Evolutionary conservation across 2,329 filamentous ascomycete species (phyloP), one percentile per base, ranked within the genome.

Genomic region (Phyllosticta citrichinensis): DNA sequence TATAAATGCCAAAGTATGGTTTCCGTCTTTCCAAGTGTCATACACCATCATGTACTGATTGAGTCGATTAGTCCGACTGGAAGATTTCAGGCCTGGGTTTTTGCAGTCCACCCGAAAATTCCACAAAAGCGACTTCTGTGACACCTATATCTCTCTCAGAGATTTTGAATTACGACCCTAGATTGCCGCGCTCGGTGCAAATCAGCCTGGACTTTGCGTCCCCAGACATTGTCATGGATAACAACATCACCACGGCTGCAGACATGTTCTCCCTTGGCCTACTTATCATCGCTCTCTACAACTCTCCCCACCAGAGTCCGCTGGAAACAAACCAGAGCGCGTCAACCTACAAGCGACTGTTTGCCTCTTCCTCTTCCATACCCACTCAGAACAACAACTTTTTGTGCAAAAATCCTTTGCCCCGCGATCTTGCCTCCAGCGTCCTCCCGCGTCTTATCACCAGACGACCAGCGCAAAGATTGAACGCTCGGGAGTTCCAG

Each of bases 21-120:
- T 56, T 30, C 40, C 55, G 52, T 57, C 9, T 27, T 60, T 47
- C 40, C 1, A 47, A n/a, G 20, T 57, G 55, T 55, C 60, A 22
- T 2, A 47, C 6, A n/a, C 5, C 4, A 40, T 12, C 14, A 47
- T 47, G 33, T 62, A 35, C 60, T 62, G 51, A 62, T 57, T 52
- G 30, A 52, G 47, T 24, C 11, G 47, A 60, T 73, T 74, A 89
- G 87, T 96, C 90, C 55, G 94, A 99, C 74, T 99, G 94, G 94
- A 99, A 99, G 73, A 89, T 99, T 63, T 93, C 91, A 67, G 94
- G 93, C n/a, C 81, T 99, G 50, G 85, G 88, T 0, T 99, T 97
- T 73, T 90, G 88, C 71, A 89, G 89, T 54, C 89, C 91, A 14
- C 84, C 89, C 56, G 88, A 91, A 66, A 83, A 84, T 67, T 89